phyloP scores from a whole-genome alignment of 768 basidiomycete genomes.

The Mycena sanguinolenta region DNA sequence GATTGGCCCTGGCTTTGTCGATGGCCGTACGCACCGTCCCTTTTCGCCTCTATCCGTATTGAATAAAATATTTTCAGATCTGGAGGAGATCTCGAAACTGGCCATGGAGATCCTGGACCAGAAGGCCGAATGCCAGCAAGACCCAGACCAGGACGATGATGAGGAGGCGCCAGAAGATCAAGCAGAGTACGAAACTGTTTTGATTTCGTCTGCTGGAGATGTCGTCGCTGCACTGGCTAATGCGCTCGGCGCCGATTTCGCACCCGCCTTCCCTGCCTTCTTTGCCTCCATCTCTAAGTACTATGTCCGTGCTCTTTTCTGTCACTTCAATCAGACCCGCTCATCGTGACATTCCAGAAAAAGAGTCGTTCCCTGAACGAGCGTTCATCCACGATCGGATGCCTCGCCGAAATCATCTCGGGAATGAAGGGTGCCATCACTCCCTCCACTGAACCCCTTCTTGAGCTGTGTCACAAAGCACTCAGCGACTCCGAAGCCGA shows the following conservation, averaged over 20 bases:
- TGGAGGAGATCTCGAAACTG: conserved; percentile 84
- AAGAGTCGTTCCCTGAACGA: conserved; percentile 90
- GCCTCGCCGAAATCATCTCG: conserved; percentile 94
- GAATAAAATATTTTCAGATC: conserved; percentile 56
- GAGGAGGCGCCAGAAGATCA: conserved; percentile 90
- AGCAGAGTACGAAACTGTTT: conserved; percentile 96
- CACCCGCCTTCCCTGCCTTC: conserved; percentile 86
- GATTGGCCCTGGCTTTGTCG: conserved; percentile 89
- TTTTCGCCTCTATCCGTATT: conserved; percentile 8
- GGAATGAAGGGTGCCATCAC: conserved; percentile 92
- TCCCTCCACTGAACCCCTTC: conserved; percentile 82
- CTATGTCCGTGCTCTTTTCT: conserved; percentile 67
- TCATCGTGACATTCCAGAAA: conserved; percentile 63
- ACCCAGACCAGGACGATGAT: conserved; percentile 91
- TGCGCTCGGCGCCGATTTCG: conserved; percentile 88
- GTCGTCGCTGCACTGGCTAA: conserved; percentile 91
- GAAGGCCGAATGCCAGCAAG: conserved; percentile 96
- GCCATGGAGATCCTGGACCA: conserved; percentile 90
- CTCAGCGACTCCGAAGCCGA: conserved; percentile 90
- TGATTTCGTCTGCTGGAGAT: conserved; percentile 94
- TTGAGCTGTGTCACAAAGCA: conserved; percentile 87
- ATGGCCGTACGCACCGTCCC: conserved; percentile 69
- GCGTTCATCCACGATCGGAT: conserved; percentile 93
- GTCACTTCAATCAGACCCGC: neutral
- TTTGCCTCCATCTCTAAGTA: conserved; percentile 91